A percentile compares a stretch with the other conserved stretches of the same genome.
phyloP scores from a whole-genome alignment of 225 moss, liverwort and hornwort species.

The Takakia lepidozioides region DNA sequence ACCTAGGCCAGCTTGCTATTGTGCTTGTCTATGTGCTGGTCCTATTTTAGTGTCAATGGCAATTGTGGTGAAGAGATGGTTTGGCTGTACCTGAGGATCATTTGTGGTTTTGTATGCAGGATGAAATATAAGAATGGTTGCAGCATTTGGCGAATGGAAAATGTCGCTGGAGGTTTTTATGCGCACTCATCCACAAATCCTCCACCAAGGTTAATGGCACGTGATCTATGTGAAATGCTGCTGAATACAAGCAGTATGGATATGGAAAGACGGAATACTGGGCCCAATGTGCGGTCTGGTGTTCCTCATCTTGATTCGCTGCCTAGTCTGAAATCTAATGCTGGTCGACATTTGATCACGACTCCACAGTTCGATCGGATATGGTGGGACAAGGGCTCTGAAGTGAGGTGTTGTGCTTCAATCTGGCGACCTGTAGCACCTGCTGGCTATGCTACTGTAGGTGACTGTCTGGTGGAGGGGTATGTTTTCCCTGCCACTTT shows the following conservation, averaged over 20 bases:
- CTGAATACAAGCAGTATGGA: conserved; percentile 52
- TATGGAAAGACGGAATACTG: conserved; percentile 31
- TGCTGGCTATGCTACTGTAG: conserved; percentile 76
- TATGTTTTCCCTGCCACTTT: conserved; percentile 15
- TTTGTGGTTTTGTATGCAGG: conserved; percentile 16
- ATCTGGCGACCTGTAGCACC: conserved; percentile 92
- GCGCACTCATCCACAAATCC: conserved; percentile 61
- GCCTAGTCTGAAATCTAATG: conserved; percentile 40
- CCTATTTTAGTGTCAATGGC: no score
- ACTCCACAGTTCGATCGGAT: conserved; percentile 88
- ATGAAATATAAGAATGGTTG: conserved; percentile 55
- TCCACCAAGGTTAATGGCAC: conserved; percentile 38
- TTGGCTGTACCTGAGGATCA: not conserved
- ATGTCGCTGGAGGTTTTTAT: conserved; percentile 82
- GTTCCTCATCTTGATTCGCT: conserved; percentile 45
- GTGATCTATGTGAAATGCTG: conserved; percentile 76
- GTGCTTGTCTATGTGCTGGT: no score
- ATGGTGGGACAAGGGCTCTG: conserved; percentile 98
- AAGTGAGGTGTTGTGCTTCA: conserved; percentile 63
- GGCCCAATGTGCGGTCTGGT: conserved; percentile 22
- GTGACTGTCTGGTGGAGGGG: conserved; percentile 92
- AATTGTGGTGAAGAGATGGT: no score
- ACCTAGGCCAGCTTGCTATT: no score
- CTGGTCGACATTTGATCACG: conserved; percentile 62
- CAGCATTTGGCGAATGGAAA: conserved; percentile 96